These are phyloP conservation scores for Neurospora sp. DNA, from an alignment of 495 filamentous ascomycete species.

Conservation along the genomic window DNA sequence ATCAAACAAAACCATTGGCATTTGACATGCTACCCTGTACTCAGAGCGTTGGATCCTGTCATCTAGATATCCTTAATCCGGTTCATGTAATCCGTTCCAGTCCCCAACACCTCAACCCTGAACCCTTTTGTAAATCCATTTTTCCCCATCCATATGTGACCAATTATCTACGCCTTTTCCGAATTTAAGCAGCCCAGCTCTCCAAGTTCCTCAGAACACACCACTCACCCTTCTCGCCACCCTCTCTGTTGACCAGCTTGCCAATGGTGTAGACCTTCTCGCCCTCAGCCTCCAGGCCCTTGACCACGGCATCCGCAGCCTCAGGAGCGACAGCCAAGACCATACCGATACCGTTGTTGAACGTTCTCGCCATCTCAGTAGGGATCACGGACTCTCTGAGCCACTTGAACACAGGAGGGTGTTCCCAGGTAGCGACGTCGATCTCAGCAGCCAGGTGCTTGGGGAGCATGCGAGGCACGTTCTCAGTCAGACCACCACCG, in stretches of 20 bases:
- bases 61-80: not conserved
- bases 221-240: conserved; percentile 39
- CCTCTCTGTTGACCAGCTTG: conserved; percentile 43
- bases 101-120: not conserved
- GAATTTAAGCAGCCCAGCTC: conserved; percentile 45
- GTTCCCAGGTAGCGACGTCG: conserved; percentile 59
- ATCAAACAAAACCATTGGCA: not conserved
- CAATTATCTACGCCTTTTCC: not conserved
- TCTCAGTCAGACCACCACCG: conserved; percentile 83
- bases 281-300: conserved; percentile 49
- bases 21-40: not conserved
- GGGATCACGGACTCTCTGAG: conserved; percentile 63
- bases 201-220: conserved; percentile 62
- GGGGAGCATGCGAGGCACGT: conserved; percentile 89
- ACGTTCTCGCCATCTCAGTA: conserved; percentile 76
- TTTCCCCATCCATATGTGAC: not conserved
- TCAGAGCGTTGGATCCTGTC: not conserved
- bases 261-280: conserved; percentile 76
- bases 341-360: conserved; percentile 93
- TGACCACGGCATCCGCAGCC: conserved; percentile 42
- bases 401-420: conserved; percentile 74
- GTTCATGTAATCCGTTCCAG: not conserved
- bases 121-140: not conserved
- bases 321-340: conserved; percentile 62
- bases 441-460: conserved; percentile 61